phyloP scores from a whole-genome alignment of 352 stramenopile species.

The Globisporangium abappressorium region DNA sequence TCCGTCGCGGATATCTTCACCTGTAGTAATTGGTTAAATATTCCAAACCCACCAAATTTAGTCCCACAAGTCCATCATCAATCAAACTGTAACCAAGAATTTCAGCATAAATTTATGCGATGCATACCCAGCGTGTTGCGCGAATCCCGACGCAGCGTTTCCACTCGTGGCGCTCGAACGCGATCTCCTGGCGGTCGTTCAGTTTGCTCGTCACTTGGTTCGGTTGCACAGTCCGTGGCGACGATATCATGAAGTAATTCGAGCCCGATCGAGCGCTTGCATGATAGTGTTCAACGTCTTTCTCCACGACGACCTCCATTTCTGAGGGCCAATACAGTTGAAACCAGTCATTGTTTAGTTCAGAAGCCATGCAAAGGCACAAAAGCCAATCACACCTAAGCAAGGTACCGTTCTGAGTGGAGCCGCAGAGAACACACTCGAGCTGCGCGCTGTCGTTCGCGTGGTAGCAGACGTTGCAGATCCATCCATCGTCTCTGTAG shows the following conservation, averaged over 20 bases:
- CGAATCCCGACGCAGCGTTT: slow-evolving; percentile 48
- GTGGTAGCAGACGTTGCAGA: slow-evolving; percentile 55
- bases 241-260: slow-evolving; percentile 33
- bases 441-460: slow-evolving; percentile 45
- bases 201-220: slow-evolving; percentile 19
- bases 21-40: slow-evolving; percentile 11
- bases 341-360: background rate
- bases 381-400: background rate
- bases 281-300: background rate
- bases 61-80: background rate
- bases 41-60: background rate
- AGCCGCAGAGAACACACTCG: slow-evolving; percentile 54
- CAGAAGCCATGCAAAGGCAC: background rate
- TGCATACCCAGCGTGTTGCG: slow-evolving; percentile 13
- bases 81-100: no score
- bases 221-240: slow-evolving; percentile 22
- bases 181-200: slow-evolving; percentile 53
- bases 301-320: slow-evolving; percentile 8
- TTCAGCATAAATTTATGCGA: background rate
- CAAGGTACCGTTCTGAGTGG: slow-evolving; percentile 30
- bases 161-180: slow-evolving; percentile 61
- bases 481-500: slow-evolving; percentile 41
- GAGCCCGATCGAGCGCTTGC: slow-evolving; percentile 18
- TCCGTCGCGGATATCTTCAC: slow-evolving; percentile 31
- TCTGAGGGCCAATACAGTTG: background rate